Evolutionary conservation across 1,284 basidiomycete species (phyloP).

Genomic region (Macrocybe sp.): DNA sequence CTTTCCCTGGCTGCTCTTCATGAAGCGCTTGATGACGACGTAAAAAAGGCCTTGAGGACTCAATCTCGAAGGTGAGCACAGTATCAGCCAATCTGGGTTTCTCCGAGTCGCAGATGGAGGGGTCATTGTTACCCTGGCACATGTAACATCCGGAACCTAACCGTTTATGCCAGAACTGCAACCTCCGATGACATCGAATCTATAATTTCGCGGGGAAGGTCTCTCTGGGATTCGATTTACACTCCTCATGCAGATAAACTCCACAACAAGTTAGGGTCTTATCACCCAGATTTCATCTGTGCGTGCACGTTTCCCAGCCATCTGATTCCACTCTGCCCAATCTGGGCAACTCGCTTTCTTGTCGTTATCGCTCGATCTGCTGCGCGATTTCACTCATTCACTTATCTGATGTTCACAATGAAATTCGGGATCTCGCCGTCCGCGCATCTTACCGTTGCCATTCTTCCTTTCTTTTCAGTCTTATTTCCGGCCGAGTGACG

Average conservation of each 20-base stretch:
- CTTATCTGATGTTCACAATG: constrained; percentile 19
- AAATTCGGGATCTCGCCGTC: constrained; percentile 1
- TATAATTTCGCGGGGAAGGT: constrained; percentile 60
- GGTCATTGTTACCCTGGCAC: constrained; percentile 7
- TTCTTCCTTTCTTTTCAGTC: constrained; percentile 17
- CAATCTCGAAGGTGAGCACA: constrained; percentile 58
- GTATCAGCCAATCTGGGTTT: constrained; percentile 4
- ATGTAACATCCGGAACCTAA: constrained; percentile 9
- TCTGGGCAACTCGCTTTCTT: constrained; percentile 17
- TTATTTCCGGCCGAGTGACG: not conserved
- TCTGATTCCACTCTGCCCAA: constrained; percentile 22
- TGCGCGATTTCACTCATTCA: constrained; percentile 15
- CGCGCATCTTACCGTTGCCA: constrained; percentile 18
- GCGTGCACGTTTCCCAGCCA: constrained; percentile 36
- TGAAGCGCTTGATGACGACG: constrained; percentile 74
- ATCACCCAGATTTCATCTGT: constrained; percentile 86
- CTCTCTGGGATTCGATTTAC: constrained; percentile 91
- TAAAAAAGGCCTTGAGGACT: constrained; percentile 65
- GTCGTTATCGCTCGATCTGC: constrained; percentile 17
- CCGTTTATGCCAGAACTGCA: constrained; percentile 43
- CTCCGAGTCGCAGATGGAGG: constrained; percentile 8
- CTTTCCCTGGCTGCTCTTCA: constrained; percentile 75
- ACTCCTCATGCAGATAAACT: constrained; percentile 87
- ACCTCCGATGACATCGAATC: constrained; percentile 62
- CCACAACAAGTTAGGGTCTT: constrained; percentile 79